Evolutionary conservation across 2,329 filamentous ascomycete genomes (phyloP).

Genomic region (Macrophomina pseudophaseolina): DNA sequence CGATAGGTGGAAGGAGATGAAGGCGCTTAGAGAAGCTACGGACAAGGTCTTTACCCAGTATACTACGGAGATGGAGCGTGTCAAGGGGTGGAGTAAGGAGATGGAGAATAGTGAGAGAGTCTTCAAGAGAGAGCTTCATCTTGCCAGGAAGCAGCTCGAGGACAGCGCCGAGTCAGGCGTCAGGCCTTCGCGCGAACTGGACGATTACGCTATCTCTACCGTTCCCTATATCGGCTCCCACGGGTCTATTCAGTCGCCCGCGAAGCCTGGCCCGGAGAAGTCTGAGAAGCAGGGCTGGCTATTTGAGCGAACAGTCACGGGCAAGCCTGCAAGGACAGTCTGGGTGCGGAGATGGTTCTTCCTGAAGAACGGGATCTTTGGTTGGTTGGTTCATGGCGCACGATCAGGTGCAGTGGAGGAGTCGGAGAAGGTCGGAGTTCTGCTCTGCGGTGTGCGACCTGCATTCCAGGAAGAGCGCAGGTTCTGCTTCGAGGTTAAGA

Average conservation of each 20-base stretch:
- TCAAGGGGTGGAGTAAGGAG: slow-evolving; percentile 90
- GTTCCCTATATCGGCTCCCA: slow-evolving; percentile 81
- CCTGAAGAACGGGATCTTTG: slow-evolving; percentile 93
- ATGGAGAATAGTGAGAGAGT: slow-evolving; percentile 88
- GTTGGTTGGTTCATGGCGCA: slow-evolving; percentile 83
- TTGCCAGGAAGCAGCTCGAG: slow-evolving; percentile 80
- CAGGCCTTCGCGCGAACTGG: slow-evolving; percentile 87
- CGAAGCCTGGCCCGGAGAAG: slow-evolving; percentile 58
- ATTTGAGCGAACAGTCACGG: slow-evolving; percentile 78
- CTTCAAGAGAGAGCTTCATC: slow-evolving; percentile 80
- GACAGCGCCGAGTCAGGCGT: slow-evolving; percentile 72
- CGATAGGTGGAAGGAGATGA: slow-evolving; percentile 89
- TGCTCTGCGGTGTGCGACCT: slow-evolving; percentile 90
- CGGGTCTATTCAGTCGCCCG: slow-evolving; percentile 51
- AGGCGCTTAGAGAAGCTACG: slow-evolving; percentile 69
- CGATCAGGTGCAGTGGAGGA: slow-evolving; percentile 86
- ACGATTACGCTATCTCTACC: slow-evolving; percentile 88
- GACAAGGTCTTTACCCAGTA: slow-evolving; percentile 67
- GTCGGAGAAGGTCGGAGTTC: slow-evolving; percentile 92
- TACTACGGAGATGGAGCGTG: slow-evolving; percentile 83
- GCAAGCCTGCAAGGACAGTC: slow-evolving; percentile 85
- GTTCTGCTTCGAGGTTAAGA: slow-evolving; percentile 99
- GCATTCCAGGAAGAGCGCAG: slow-evolving; percentile 90
- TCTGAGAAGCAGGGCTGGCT: slow-evolving; percentile 94
- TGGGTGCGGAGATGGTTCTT: slow-evolving; percentile 97